phyloP scores from a whole-genome alignment of 2,329 filamentous ascomycete genomes.

The Alternaria ventricosa region DNA sequence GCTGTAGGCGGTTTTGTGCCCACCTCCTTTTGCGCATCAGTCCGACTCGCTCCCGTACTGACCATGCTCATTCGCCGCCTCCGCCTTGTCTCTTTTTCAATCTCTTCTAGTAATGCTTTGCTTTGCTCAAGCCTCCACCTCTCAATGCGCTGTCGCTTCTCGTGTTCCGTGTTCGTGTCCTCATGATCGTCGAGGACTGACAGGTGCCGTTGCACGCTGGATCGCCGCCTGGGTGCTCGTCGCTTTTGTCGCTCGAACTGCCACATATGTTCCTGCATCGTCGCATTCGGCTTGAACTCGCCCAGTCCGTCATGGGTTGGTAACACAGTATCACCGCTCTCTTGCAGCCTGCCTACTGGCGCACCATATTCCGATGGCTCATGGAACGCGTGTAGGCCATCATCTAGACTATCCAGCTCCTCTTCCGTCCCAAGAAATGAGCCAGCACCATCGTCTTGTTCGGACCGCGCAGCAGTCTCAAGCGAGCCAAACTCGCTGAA shows the following conservation, averaged over 20 bases:
- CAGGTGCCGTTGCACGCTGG: conserved; percentile 64
- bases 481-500: conserved; percentile 83
- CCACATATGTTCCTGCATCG: conserved; percentile 83
- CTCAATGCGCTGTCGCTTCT: conserved; percentile 85
- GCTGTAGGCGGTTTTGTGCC: conserved; percentile 18
- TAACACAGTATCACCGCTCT: conserved; percentile 73
- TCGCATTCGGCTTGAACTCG: conserved; percentile 73
- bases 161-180: conserved; percentile 66
- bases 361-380: conserved; percentile 58
- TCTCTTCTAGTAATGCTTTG: conserved; percentile 81
- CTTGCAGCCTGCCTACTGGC: conserved; percentile 56
- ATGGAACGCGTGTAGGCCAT: conserved; percentile 87
- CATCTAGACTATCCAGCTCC: conserved; percentile 91
- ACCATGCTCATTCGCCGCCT: conserved; percentile 69
- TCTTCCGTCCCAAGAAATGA: conserved; percentile 56
- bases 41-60: conserved; percentile 51
- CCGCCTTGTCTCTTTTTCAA: conserved; percentile 79
- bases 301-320: conserved; percentile 92
- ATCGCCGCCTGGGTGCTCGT: conserved; percentile 57
- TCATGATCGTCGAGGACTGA: conserved; percentile 61
- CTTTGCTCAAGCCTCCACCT: conserved; percentile 93
- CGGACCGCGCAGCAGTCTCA: conserved; percentile 69
- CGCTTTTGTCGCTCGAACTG: conserved; percentile 79
- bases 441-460: conserved; percentile 47
- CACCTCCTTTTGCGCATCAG: conserved; percentile 22